These are phyloP conservation scores for Schwanniomyces sp. DNA, from an alignment of 805 yeast genomes.

Conservation along the genomic window DNA sequence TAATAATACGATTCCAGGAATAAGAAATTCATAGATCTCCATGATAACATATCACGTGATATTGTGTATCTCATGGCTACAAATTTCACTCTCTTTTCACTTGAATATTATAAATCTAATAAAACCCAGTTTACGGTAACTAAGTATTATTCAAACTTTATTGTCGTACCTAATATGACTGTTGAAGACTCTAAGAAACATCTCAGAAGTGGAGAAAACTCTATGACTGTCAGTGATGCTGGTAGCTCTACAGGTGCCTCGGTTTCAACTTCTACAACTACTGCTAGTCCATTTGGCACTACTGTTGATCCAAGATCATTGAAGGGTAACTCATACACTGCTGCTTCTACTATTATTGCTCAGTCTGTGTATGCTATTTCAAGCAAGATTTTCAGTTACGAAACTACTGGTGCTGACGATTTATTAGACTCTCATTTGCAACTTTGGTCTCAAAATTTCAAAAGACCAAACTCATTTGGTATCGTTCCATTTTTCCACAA, in stretches of 20 bases:
- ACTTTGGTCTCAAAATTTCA: constrained; percentile 57
- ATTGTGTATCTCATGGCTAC: neutral
- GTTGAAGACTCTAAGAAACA: constrained; percentile 2
- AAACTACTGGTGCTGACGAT: constrained; percentile 61
- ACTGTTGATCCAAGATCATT: constrained; percentile 56
- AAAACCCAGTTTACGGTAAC: neutral
- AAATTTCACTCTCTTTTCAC: neutral
- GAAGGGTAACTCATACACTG: constrained; percentile 49
- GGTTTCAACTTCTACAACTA: constrained; percentile 2
- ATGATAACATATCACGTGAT: constrained; percentile 8
- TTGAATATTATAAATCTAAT: neutral
- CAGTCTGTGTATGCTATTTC: constrained; percentile 55
- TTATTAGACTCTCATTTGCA: constrained; percentile 58
- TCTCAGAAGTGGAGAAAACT: neutral
- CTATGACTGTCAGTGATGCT: constrained; percentile 4
- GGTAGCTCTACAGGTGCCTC: neutral
- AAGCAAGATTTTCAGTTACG: constrained; percentile 65
- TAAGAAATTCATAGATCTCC: neutral
- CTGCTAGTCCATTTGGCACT: constrained; percentile 55
- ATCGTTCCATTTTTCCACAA: constrained; percentile 61
- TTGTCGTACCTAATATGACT: constrained; percentile 1
- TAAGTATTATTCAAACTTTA: neutral
- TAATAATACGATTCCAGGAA: neutral
- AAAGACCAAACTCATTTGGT: constrained; percentile 51
- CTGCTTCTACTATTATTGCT: constrained; percentile 54